phyloP scores from a whole-genome alignment of 371 early-diverging fungal genomes.

The Gilbertella persicaria region DNA sequence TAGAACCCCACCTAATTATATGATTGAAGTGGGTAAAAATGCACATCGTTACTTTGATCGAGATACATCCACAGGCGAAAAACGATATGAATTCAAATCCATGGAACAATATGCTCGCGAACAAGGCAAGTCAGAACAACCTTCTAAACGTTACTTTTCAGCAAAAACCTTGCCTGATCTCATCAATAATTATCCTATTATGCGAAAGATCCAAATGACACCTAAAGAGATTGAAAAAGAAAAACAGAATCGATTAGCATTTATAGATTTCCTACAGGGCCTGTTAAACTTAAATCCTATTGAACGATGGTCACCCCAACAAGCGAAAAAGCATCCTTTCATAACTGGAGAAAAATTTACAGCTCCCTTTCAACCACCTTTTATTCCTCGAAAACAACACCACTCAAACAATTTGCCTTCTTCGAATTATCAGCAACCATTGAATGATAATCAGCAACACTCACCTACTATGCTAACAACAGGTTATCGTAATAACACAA shows the following conservation, averaged over 20 bases:
- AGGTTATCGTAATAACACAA: conserved; percentile 1
- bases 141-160: conserved; percentile 89
- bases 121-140: conserved; percentile 76
- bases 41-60: conserved; percentile 82
- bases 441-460: conserved; percentile 15
- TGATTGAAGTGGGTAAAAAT: conserved; percentile 91
- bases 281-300: conserved; percentile 89
- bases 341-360: conserved; percentile 84
- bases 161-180: conserved; percentile 84
- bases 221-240: conserved; percentile 80
- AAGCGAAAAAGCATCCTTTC: conserved; percentile 94
- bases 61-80: conserved; percentile 47
- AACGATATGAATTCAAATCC: conserved; percentile 73
- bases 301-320: conserved; percentile 94
- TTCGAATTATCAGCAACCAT: conserved; percentile 1
- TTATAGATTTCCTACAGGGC: conserved; percentile 91
- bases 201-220: conserved; percentile 64
- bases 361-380: conserved; percentile 45
- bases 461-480: neutral
- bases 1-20: conserved; percentile 81
- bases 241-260: conserved; percentile 65
- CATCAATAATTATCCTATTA: conserved; percentile 82
- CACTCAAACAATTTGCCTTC: neutral
- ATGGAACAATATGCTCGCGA: conserved; percentile 83
- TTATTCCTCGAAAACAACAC: conserved; percentile 35